A percentile compares a stretch with the other conserved stretches of the same genome.
Conservation (phyloP, 2,329 filamentous ascomycete species). For the Aureobasidium sp. region DNA sequence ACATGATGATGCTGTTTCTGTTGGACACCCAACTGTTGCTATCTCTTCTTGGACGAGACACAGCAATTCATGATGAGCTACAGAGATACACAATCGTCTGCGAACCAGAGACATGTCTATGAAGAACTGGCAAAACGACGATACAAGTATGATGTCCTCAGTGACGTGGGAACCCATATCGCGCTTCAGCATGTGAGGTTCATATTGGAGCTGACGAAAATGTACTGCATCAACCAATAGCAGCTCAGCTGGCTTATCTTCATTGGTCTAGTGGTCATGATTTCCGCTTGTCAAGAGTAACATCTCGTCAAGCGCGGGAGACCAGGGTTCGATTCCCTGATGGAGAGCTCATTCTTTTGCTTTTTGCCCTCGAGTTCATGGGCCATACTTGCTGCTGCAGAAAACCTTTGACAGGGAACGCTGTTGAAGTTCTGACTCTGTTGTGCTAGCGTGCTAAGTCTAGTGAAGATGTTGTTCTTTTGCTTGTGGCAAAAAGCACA, state of each 20-base stretch:
- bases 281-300: conserved; percentile 15
- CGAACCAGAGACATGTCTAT: background rate
- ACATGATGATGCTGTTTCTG: background rate
- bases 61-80: background rate
- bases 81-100: background rate
- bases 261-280: conserved; percentile 17
- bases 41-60: background rate
- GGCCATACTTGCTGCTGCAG: no score
- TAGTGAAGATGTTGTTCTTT: no score
- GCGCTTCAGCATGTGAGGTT: no score
- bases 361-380: background rate
- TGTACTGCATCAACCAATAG: background rate
- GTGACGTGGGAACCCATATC: no score
- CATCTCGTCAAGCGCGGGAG: conserved; percentile 23
- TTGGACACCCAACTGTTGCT: background rate
- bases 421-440: no score
- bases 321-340: conserved; percentile 29
- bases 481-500: no score
- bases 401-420: no score
- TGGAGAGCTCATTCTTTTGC: conserved; percentile 7
- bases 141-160: background rate
- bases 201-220: background rate
- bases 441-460: no score
- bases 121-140: no score
- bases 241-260: conserved; percentile 13